A percentile compares a stretch with the other conserved stretches of the same genome.
These are phyloP conservation scores for Elsinoe necatrix DNA, from an alignment of 2,329 filamentous ascomycete genomes.

Conservation along the genomic window DNA sequence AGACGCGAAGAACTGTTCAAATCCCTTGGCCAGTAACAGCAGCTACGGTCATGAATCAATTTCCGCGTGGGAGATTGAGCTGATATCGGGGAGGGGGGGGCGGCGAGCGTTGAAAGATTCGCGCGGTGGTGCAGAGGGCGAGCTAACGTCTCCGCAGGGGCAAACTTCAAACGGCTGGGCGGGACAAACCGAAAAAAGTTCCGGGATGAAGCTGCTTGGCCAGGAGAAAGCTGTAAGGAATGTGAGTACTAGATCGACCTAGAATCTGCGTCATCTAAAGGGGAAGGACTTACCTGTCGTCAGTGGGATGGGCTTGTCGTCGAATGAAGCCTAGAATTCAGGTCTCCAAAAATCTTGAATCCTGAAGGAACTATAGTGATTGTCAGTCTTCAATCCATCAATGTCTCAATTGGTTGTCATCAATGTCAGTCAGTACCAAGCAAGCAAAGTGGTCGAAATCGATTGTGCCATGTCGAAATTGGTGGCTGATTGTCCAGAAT, in stretches of 20 bases:
- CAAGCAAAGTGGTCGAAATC: background rate
- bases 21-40: constrained; percentile 1
- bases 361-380: background rate
- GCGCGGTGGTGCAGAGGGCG: constrained; percentile 42
- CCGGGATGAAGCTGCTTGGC: background rate
- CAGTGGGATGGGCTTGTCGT: background rate
- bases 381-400: background rate
- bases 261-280: background rate
- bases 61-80: constrained; percentile 16
- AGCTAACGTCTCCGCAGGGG: constrained; percentile 46
- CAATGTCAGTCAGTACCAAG: background rate
- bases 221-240: constrained; percentile 11
- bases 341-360: background rate
- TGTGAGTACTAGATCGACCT: constrained; percentile 12
- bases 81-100: constrained; percentile 20
- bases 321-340: background rate
- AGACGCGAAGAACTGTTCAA: constrained; percentile 12
- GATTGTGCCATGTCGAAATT: background rate
- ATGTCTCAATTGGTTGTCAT: background rate
- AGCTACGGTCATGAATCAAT: constrained; percentile 8
- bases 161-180: constrained; percentile 17
- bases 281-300: background rate
- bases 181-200: background rate
- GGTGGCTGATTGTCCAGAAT: constrained; percentile 5
- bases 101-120: constrained; percentile 33